A percentile compares a stretch with the other conserved stretches of the same genome.
Conservation (phyloP, 495 filamentous ascomycete species). For the Penicillium maclennaniae region DNA sequence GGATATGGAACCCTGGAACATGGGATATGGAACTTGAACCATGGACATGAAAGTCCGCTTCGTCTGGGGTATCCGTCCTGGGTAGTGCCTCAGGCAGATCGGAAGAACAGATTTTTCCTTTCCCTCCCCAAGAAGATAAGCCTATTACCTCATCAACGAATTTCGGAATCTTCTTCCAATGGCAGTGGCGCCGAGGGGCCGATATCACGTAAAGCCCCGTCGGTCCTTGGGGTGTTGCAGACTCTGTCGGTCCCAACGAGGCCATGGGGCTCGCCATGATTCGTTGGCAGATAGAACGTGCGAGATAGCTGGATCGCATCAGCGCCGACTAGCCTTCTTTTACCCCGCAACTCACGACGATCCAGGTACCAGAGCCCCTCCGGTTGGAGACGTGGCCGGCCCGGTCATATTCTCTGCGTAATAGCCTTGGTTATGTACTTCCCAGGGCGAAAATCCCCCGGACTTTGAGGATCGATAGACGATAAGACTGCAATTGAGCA, state of each 20-base stretch:
- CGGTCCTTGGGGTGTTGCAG: slow-evolving; percentile 5
- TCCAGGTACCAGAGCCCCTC: slow-evolving; percentile 27
- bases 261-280: slow-evolving; percentile 1
- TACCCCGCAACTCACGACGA: slow-evolving; percentile 26
- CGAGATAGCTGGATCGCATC: slow-evolving; percentile 1
- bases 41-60: neutral
- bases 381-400: slow-evolving; percentile 21
- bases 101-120: neutral
- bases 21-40: neutral
- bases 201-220: slow-evolving; percentile 29
- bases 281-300: slow-evolving; percentile 4
- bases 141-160: slow-evolving; percentile 19
- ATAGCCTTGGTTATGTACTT: slow-evolving; percentile 7
- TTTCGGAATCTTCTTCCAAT: slow-evolving; percentile 28
- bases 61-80: neutral
- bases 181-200: slow-evolving; percentile 18
- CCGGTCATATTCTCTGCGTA: slow-evolving; percentile 9
- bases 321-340: neutral
- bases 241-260: slow-evolving; percentile 3
- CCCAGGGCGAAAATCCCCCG: slow-evolving; percentile 26
- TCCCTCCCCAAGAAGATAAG: neutral
- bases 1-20: too few species aligned
- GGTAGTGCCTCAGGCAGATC: neutral
- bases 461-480: slow-evolving; percentile 7
- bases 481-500: slow-evolving; percentile 15